Evolutionary conservation across 2,329 filamentous ascomycete genomes (phyloP).

Genomic region (Aspergillus pseudotamarii): DNA sequence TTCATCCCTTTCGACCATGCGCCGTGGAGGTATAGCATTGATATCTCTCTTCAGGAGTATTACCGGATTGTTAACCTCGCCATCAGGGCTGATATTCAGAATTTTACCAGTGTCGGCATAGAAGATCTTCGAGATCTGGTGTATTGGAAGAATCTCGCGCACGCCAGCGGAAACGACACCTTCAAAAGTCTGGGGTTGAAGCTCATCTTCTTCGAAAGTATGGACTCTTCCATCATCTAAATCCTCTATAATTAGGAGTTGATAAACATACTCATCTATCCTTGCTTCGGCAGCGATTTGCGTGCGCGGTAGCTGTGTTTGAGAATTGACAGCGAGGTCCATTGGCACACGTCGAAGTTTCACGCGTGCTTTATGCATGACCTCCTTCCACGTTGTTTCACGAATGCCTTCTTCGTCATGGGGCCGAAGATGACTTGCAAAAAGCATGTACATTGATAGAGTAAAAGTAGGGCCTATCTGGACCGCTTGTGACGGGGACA

Average conservation of each 20-base stretch:
- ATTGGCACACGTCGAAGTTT: constrained; percentile 74
- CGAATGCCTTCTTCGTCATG: constrained; percentile 61
- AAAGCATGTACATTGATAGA: constrained; percentile 93
- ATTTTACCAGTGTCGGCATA: constrained; percentile 91
- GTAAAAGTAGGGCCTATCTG: constrained; percentile 88
- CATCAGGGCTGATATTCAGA: constrained; percentile 74
- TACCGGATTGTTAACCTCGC: constrained; percentile 71
- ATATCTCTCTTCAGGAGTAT: constrained; percentile 73
- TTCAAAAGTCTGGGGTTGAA: constrained; percentile 61
- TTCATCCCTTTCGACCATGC: constrained; percentile 57
- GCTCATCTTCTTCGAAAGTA: constrained; percentile 62
- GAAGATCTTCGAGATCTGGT: constrained; percentile 85
- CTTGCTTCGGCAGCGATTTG: constrained; percentile 46
- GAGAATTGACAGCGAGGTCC: constrained; percentile 46
- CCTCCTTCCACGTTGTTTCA: constrained; percentile 88
- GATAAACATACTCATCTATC: constrained; percentile 72
- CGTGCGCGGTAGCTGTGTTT: constrained; percentile 14
- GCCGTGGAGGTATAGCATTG: constrained; percentile 63
- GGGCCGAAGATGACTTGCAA: constrained; percentile 71
- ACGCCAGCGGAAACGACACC: constrained; percentile 65
- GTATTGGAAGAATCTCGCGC: constrained; percentile 67
- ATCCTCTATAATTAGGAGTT: constrained; percentile 81
- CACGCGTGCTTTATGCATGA: constrained; percentile 87
- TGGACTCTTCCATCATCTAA: constrained; percentile 72
- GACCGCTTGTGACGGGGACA: constrained; percentile 63